phyloP scores from a whole-genome alignment of 1,284 basidiomycete species.

The Puccinia horiana region DNA sequence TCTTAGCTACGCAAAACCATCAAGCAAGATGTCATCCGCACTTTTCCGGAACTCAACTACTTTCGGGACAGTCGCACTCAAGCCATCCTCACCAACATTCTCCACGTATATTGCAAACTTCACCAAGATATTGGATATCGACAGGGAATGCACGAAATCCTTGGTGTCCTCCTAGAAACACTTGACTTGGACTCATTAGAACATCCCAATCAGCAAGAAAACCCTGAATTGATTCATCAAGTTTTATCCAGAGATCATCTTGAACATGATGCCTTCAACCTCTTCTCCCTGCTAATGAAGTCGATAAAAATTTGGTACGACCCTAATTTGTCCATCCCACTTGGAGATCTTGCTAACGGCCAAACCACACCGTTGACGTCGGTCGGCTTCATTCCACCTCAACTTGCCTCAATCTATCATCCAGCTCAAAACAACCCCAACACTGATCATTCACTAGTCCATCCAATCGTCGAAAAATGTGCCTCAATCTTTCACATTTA shows the following conservation, averaged over 20 bases:
- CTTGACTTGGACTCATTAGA: conserved; percentile 49
- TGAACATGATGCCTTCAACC: conserved; percentile 55
- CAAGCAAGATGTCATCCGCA: conserved; percentile 28
- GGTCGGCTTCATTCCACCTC: conserved; percentile 29
- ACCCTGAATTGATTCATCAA: conserved; percentile 41
- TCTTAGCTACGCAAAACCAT: conserved; percentile 26
- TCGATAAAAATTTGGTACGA: conserved; percentile 54
- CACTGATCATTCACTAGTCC: conserved; percentile 43
- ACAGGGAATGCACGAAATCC: conserved; percentile 59
- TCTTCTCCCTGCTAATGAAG: conserved; percentile 55
- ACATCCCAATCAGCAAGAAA: background rate
- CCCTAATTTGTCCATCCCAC: conserved; percentile 50
- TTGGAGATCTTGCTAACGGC: conserved; percentile 24
- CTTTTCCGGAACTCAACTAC: conserved; percentile 26
- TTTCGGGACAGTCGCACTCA: conserved; percentile 25
- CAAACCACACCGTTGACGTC: conserved; percentile 4
- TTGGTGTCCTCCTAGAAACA: conserved; percentile 54
- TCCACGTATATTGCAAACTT: conserved; percentile 55
- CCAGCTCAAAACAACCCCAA: conserved; percentile 51
- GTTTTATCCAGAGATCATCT: conserved; percentile 51
- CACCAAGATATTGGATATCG: conserved; percentile 56
- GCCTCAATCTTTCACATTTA: conserved; percentile 49
- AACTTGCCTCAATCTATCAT: conserved; percentile 22
- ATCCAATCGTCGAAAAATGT: conserved; percentile 48
- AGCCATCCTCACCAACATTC: conserved; percentile 45